Evolutionary conservation across 352 stramenopile species (phyloP).

Genomic region (Pythium biforme): DNA sequence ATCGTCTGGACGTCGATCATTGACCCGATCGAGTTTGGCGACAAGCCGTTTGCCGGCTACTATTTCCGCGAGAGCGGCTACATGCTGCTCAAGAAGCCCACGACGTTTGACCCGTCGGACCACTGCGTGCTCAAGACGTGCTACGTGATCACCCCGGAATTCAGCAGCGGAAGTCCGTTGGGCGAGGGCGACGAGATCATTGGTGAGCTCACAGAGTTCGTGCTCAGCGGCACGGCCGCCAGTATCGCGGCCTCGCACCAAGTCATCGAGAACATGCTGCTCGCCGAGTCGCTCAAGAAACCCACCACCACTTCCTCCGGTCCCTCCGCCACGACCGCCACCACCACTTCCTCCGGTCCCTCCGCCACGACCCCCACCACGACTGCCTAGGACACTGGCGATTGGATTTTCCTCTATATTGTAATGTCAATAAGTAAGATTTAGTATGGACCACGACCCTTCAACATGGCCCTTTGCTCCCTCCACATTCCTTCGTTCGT

Average conservation of each 20-base stretch:
- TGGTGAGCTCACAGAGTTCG: constrained; percentile 27
- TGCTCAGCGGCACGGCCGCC: constrained; percentile 23
- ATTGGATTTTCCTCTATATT: not conserved
- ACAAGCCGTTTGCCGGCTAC: constrained; percentile 40
- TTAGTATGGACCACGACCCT: not conserved
- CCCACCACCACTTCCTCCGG: not conserved
- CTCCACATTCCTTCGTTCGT: too few species aligned
- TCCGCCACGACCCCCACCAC: not conserved
- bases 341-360: not conserved
- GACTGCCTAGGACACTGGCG: not conserved
- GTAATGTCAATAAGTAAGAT: constrained; percentile 6
- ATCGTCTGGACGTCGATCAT: constrained; percentile 59
- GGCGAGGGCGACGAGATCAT: constrained; percentile 28
- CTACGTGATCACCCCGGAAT: constrained; percentile 54
- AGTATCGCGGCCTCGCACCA: constrained; percentile 24
- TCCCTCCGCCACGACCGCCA: not conserved
- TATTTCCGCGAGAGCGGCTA: constrained; percentile 66
- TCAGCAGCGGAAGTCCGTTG: constrained; percentile 27
- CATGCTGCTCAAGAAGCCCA: constrained; percentile 48
- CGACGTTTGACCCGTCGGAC: constrained; percentile 29
- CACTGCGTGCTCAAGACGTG: constrained; percentile 50
- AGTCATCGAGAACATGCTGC: constrained; percentile 31
- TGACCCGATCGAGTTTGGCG: constrained; percentile 53
- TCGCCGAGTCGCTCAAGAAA: constrained; percentile 23
- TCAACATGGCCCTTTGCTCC: too few species aligned